Conservation (phyloP, 164 flowering plant genomes). For the Houttuynia cordata region DNA sequence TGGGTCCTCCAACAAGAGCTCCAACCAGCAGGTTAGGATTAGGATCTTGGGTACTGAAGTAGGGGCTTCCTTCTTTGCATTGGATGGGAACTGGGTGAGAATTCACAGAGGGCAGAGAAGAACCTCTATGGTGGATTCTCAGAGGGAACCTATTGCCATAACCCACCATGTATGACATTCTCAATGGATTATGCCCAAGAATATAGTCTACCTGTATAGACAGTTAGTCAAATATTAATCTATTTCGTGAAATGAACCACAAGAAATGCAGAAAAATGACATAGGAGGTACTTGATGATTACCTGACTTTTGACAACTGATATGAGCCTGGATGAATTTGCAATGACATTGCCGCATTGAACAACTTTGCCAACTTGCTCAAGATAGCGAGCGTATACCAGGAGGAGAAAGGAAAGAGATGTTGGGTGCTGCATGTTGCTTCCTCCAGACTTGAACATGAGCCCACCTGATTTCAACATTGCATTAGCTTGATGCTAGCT, state of each 20-base stretch:
- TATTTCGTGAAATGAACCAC: too few relatives aligned
- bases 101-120: constrained; percentile 37
- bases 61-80: constrained; percentile 34
- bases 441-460: constrained; percentile 19
- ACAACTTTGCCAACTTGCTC: constrained; percentile 9
- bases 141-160: constrained; percentile 47
- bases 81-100: constrained; percentile 20
- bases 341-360: constrained; percentile 16
- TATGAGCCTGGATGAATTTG: constrained; percentile 14
- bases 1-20: constrained; percentile 70
- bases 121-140: constrained; percentile 54
- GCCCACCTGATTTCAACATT: constrained; percentile 15
- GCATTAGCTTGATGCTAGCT: too few relatives aligned
- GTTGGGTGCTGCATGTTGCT: constrained; percentile 34
- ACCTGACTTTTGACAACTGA: constrained; percentile 14
- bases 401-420: constrained; percentile 19
- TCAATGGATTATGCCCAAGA: constrained; percentile 46
- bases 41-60: constrained; percentile 19
- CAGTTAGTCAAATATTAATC: neutral
- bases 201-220: constrained; percentile 43
- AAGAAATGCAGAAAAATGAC: neutral
- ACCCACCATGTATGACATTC: constrained; percentile 81
- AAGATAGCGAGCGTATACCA: constrained; percentile 23
- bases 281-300: neutral
- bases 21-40: constrained; percentile 47